A percentile compares a stretch with the other conserved stretches of the same genome.
phyloP scores from a whole-genome alignment of 129 eudicot genomes.

The Helianthus tuberosus region DNA sequence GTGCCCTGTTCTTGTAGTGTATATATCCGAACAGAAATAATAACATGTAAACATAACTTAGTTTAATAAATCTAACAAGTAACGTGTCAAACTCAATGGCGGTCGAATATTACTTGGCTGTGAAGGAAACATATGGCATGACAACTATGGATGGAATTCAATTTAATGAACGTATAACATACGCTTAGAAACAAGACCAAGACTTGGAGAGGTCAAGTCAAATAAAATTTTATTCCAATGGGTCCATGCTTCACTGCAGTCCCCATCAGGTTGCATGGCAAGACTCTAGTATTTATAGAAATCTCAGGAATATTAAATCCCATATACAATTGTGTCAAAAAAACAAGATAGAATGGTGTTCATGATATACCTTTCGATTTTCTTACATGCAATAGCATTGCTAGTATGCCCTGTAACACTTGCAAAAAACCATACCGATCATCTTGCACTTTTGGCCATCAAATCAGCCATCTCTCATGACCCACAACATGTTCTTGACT shows the following conservation, averaged over 20 bases:
- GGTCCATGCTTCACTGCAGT: slow-evolving; percentile 5
- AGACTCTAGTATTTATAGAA: not conserved
- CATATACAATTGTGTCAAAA: not conserved
- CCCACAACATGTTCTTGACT: slow-evolving; percentile 22
- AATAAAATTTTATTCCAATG: not conserved
- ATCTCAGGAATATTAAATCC: not conserved
- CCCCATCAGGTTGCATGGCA: not conserved
- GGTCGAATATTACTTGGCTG: not conserved
- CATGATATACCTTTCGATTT: slow-evolving; percentile 20
- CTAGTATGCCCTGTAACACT: not conserved
- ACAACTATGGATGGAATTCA: not conserved
- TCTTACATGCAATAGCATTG: slow-evolving; percentile 18
- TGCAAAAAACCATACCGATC: slow-evolving; percentile 32
- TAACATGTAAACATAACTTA: too few species aligned
- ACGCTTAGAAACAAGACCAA: slow-evolving; percentile 21
- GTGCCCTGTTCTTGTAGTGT: too few species aligned
- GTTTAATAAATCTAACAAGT: too few species aligned
- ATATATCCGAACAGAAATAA: too few species aligned
- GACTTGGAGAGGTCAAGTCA: slow-evolving; percentile 9
- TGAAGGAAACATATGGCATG: not conserved
- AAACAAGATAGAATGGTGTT: slow-evolving; percentile 5
- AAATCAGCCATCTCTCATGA: slow-evolving; percentile 27
- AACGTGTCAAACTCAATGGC: not conserved
- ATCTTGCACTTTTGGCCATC: slow-evolving; percentile 34
- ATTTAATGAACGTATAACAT: not conserved